Evolutionary conservation across 2,329 filamentous ascomycete genomes (phyloP).

Genomic region (Sclerotinia spermophila): DNA sequence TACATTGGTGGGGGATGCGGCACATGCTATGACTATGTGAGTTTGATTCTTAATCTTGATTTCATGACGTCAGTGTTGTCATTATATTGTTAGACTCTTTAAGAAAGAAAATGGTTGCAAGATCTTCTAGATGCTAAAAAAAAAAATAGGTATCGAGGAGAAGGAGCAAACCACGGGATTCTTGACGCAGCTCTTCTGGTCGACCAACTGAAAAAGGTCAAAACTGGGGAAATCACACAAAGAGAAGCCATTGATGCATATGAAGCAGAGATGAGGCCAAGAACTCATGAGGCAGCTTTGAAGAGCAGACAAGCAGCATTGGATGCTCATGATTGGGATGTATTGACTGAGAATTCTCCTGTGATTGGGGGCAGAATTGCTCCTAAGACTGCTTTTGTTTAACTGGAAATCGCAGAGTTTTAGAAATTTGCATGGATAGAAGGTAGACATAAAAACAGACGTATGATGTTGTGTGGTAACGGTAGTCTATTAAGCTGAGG

Average conservation of each 20-base stretch:
- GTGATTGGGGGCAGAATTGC: constrained; percentile 37
- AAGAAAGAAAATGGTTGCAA: background rate
- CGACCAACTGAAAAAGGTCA: constrained; percentile 30
- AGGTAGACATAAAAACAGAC: background rate
- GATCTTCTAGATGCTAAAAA: background rate
- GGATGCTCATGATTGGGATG: constrained; percentile 51
- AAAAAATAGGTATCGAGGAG: constrained; percentile 43
- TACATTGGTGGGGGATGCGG: constrained; percentile 37
- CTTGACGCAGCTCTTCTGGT: constrained; percentile 49
- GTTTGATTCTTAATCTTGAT: background rate
- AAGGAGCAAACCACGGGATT: constrained; percentile 56
- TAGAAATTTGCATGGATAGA: background rate
- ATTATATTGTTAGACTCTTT: background rate
- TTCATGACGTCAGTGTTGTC: too few relatives aligned
- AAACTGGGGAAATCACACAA: constrained; percentile 18
- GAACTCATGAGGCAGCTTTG: constrained; percentile 47
- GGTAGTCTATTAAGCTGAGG: background rate
- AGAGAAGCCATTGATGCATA: constrained; percentile 46
- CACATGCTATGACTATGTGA: constrained; percentile 38
- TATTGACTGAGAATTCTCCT: constrained; percentile 42
- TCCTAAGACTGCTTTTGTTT: constrained; percentile 8
- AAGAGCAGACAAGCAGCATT: constrained; percentile 51
- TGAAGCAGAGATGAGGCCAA: constrained; percentile 43
- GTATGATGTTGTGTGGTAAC: too few relatives aligned
- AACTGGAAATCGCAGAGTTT: background rate